These are phyloP conservation scores for Andrographis paniculata DNA, from an alignment of 305 asterid species.

Conservation along the genomic window DNA sequence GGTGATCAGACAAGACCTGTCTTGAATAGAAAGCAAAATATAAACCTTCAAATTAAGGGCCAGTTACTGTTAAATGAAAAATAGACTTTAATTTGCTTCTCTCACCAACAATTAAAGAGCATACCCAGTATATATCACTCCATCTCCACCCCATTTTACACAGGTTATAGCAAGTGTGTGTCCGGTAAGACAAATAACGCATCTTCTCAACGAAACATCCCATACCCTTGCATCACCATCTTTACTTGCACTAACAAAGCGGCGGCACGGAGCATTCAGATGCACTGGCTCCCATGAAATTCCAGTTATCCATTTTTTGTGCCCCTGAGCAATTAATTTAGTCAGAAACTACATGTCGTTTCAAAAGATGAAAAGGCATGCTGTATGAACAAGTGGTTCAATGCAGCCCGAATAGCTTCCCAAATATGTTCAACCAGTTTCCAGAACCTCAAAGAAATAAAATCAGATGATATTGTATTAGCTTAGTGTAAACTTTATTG, in stretches of 20 bases:
- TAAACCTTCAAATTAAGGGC: constrained; percentile 12
- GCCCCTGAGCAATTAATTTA: constrained; percentile 58
- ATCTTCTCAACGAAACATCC: constrained; percentile 69
- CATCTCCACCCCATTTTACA: constrained; percentile 99
- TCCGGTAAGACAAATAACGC: constrained; percentile 68
- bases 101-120: constrained; percentile 14
- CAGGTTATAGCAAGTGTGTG: constrained; percentile 95
- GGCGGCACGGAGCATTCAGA: constrained; percentile 84
- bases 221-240: constrained; percentile 99
- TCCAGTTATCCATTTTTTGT: constrained; percentile 98
- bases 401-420: background rate
- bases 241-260: constrained; percentile 92
- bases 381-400: constrained; percentile 1
- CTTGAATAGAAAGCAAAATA: constrained; percentile 9
- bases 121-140: constrained; percentile 92
- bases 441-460: background rate
- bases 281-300: constrained; percentile 99
- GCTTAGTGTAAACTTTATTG: too few relatives aligned
- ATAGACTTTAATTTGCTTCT: constrained; percentile 4
- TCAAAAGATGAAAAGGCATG: constrained; percentile 13
- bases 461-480: too few relatives aligned
- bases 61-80: constrained; percentile 3
- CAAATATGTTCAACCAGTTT: constrained; percentile 3
- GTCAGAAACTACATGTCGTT: constrained; percentile 13
- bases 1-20: constrained; percentile 3